Percentiles rank a stretch among this genome's conserved stretches.
These are phyloP conservation scores for Emmonsia crescens DNA, from an alignment of 2,329 filamentous ascomycete genomes.

Conservation along the genomic window DNA sequence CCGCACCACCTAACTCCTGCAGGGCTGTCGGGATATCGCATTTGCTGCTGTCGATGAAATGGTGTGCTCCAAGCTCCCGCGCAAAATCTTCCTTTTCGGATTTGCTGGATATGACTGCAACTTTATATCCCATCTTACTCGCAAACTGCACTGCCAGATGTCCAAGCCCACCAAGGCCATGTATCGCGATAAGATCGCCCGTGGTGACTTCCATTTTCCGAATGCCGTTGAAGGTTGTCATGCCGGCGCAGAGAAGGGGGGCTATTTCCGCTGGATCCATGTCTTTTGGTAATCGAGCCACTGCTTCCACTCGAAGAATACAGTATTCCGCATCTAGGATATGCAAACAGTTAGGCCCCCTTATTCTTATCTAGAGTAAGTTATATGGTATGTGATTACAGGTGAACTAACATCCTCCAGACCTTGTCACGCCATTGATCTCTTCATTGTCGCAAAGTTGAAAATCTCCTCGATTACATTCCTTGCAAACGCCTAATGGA, in stretches of 20 bases:
- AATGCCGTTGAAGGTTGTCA: slow-evolving; percentile 42
- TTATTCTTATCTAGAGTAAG: background rate
- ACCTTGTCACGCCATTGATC: slow-evolving; percentile 54
- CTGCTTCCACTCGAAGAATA: slow-evolving; percentile 26
- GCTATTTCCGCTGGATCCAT: slow-evolving; percentile 36
- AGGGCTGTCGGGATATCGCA: slow-evolving; percentile 24
- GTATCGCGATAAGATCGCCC: slow-evolving; percentile 40
- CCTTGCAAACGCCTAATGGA: slow-evolving; percentile 45
- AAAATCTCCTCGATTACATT: slow-evolving; percentile 53
- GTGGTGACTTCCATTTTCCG: slow-evolving; percentile 37
- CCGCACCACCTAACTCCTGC: slow-evolving; percentile 28
- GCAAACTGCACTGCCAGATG: slow-evolving; percentile 45
- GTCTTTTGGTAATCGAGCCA: slow-evolving; percentile 37
- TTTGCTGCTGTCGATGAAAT: slow-evolving; percentile 41
- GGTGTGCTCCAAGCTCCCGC: slow-evolving; percentile 44
- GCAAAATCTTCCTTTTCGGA: slow-evolving; percentile 44
- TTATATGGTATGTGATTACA: background rate
- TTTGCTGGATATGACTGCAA: slow-evolving; percentile 41
- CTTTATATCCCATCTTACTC: slow-evolving; percentile 41
- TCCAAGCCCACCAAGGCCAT: slow-evolving; percentile 43
- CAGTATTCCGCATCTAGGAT: slow-evolving; percentile 28
- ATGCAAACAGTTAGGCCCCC: background rate
- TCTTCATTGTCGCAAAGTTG: slow-evolving; percentile 56
- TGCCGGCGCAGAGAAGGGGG: slow-evolving; percentile 40
- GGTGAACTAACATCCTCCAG: slow-evolving; percentile 50